phyloP scores from a whole-genome alignment of 2,329 filamentous ascomycete genomes.

The Diaporthe vaccinii region DNA sequence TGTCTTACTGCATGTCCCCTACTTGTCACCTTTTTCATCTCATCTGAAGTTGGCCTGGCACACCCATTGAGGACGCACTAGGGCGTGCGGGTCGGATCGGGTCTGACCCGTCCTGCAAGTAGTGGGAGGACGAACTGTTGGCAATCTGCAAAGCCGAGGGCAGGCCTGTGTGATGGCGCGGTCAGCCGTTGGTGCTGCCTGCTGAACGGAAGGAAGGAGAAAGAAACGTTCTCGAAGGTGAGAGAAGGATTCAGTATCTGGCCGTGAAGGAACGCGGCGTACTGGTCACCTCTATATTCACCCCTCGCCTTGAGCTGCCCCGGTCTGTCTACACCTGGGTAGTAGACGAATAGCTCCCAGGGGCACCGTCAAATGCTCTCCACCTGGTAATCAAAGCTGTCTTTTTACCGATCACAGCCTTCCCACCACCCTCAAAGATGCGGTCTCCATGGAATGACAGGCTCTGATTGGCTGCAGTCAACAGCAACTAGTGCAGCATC shows the following conservation, averaged over 20 bases:
- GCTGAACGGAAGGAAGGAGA: neutral
- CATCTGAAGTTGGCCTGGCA: constrained; percentile 10
- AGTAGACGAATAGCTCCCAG: no score
- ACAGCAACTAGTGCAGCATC: no score
- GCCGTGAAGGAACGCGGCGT: neutral
- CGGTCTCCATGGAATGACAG: no score
- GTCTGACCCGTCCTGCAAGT: constrained; percentile 26
- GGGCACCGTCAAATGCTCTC: no score
- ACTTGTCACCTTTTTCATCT: neutral
- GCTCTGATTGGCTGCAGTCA: no score
- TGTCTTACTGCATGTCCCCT: neutral
- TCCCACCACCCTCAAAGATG: no score
- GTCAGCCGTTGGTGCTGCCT: neutral
- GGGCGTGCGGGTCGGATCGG: constrained; percentile 27
- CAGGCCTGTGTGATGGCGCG: neutral
- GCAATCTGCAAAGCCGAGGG: neutral
- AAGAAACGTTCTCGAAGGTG: constrained; percentile 19
- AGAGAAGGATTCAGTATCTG: constrained; percentile 12
- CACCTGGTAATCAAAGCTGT: no score
- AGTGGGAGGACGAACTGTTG: constrained; percentile 17
- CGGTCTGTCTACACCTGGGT: no score
- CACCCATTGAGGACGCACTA: constrained; percentile 8
- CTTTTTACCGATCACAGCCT: no score
- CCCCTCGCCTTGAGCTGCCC: no score
- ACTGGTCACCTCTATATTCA: no score